Conservation (phyloP, 106 monocot genomes). For the Dendrobium officinale region DNA sequence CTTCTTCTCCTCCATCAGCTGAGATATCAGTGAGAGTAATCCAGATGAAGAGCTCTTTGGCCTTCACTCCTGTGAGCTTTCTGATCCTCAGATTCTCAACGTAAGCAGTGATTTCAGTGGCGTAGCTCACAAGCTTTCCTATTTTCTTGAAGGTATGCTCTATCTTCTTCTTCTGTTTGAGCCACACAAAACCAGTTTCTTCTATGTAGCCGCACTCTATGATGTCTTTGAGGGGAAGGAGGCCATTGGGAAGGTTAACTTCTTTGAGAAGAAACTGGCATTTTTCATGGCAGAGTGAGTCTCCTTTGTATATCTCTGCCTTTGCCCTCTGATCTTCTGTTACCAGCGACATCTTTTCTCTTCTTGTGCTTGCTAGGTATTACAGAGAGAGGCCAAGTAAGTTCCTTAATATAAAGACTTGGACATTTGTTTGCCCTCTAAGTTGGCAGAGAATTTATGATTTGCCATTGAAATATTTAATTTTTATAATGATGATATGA, state of each 20-base stretch:
- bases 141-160: not conserved
- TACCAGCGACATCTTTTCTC: not conserved
- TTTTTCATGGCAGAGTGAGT: constrained; percentile 34
- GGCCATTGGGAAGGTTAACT: constrained; percentile 32
- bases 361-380: too few relatives aligned
- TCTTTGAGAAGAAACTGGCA: constrained; percentile 31
- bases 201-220: constrained; percentile 32
- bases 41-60: not conserved
- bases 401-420: too few relatives aligned
- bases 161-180: not conserved
- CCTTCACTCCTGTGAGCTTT: constrained; percentile 3
- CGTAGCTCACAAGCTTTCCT: not conserved
- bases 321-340: not conserved
- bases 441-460: too few relatives aligned
- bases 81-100: not conserved
- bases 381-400: too few relatives aligned
- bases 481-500: too few relatives aligned
- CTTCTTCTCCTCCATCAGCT: not conserved
- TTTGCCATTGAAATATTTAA: too few relatives aligned
- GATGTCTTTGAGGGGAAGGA: constrained; percentile 53
- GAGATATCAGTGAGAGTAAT: constrained; percentile 1
- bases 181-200: constrained; percentile 14
- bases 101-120: not conserved
- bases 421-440: too few relatives aligned
- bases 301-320: constrained; percentile 16